Conservation (phyloP, 345 rosid genomes). For the Litchi chinensis region DNA sequence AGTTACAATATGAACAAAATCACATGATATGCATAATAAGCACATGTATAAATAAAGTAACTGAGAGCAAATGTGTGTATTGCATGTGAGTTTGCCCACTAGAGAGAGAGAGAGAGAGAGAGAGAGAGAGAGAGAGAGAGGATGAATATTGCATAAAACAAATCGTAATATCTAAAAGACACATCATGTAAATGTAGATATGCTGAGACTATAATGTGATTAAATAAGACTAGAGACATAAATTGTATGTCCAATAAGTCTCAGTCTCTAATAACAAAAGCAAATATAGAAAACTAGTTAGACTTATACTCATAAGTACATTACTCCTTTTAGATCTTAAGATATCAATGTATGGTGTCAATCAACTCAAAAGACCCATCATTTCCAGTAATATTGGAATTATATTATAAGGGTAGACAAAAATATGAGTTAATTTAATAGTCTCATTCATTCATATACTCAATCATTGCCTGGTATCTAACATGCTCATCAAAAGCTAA, state of each 20-base stretch:
- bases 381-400: neutral
- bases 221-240: neutral
- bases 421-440: conserved; percentile 1
- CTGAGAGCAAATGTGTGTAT: neutral
- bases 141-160: neutral
- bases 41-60: neutral
- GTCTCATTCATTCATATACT: conserved; percentile 2
- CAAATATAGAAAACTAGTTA: neutral
- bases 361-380: neutral
- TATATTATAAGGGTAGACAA: neutral
- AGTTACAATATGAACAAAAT: neutral
- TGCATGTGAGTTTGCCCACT: neutral
- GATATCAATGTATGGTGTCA: neutral
- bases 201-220: neutral
- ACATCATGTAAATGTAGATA: neutral
- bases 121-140: no score
- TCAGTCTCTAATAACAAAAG: neutral
- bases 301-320: neutral
- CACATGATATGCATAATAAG: neutral
- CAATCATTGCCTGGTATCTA: neutral
- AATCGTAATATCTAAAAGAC: neutral
- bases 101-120: neutral
- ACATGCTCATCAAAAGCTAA: neutral
- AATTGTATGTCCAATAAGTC: conserved; percentile 9
- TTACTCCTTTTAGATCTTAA: neutral